Conservation (phyloP, 2,329 filamentous ascomycete genomes). For the Phoma sp. region DNA sequence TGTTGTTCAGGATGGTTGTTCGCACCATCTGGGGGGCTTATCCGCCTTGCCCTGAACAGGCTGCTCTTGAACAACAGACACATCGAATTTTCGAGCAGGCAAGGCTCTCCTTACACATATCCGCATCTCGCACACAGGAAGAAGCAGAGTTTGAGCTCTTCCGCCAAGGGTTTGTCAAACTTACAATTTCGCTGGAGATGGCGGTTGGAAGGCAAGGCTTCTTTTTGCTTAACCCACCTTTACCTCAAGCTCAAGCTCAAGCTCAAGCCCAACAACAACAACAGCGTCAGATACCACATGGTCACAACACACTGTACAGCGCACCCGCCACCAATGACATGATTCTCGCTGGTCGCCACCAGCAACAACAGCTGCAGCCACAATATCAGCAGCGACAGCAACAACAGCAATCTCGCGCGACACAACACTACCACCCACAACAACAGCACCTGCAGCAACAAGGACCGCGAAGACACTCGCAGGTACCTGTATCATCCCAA, state of each 20-base stretch:
- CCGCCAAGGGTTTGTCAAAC: no score
- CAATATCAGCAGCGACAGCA: neutral
- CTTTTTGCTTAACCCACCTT: neutral
- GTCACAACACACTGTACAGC: neutral
- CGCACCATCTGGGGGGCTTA: constrained; percentile 49
- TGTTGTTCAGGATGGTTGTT: constrained; percentile 60
- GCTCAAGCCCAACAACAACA: neutral
- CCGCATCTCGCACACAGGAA: no score
- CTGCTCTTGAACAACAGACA: constrained; percentile 16
- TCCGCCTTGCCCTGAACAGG: neutral
- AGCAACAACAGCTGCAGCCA: neutral
- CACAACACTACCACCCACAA: neutral
- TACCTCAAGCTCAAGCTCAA: neutral
- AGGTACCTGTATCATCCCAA: neutral
- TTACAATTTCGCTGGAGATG: no score
- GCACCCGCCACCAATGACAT: neutral
- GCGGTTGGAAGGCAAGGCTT: no score
- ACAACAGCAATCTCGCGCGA: neutral
- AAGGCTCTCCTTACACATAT: no score
- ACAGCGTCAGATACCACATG: no score
- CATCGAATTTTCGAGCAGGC: neutral
- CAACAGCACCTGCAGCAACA: neutral
- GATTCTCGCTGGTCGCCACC: neutral
- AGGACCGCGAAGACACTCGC: neutral
- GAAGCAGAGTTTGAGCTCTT: no score